Percentiles rank a stretch among this genome's conserved stretches.
phyloP scores from a whole-genome alignment of 371 early-diverging fungal species.

The Sporodiniella umbellata region DNA sequence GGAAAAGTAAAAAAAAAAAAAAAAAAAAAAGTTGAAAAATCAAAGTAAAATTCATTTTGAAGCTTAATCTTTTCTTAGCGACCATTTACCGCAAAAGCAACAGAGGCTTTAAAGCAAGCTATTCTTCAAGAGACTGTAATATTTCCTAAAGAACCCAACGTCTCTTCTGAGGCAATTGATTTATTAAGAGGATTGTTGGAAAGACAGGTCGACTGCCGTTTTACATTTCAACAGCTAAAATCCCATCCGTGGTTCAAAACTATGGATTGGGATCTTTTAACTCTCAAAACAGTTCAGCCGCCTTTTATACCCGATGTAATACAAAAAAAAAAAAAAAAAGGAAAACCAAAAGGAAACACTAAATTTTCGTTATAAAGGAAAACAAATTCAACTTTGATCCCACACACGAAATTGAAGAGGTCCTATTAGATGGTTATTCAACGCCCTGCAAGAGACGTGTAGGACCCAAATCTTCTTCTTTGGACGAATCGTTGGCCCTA shows the following conservation, averaged over 20 bases:
- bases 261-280: conserved; percentile 56
- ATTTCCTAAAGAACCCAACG: conserved; percentile 53
- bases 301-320: conserved; percentile 70
- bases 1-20: conserved; percentile 10
- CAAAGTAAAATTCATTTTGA: no score
- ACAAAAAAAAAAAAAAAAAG: not conserved
- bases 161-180: conserved; percentile 56
- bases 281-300: conserved; percentile 51
- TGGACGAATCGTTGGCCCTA: no score
- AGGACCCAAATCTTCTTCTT: no score
- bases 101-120: conserved; percentile 64
- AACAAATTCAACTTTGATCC: conserved; percentile 90
- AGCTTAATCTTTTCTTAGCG: conserved; percentile 39
- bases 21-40: no score
- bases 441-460: no score
- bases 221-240: conserved; percentile 52
- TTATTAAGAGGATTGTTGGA: conserved; percentile 54
- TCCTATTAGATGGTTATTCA: conserved; percentile 72
- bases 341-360: not conserved
- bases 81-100: conserved; percentile 80
- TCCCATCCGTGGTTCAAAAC: conserved; percentile 60
- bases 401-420: conserved; percentile 92
- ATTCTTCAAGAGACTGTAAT: conserved; percentile 57
- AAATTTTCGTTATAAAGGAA: conserved; percentile 24
- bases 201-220: conserved; percentile 51